Evolutionary conservation across 139 green algal genomes (phyloP).

Genomic region (Auxenochlorella pyrenoidosa): DNA sequence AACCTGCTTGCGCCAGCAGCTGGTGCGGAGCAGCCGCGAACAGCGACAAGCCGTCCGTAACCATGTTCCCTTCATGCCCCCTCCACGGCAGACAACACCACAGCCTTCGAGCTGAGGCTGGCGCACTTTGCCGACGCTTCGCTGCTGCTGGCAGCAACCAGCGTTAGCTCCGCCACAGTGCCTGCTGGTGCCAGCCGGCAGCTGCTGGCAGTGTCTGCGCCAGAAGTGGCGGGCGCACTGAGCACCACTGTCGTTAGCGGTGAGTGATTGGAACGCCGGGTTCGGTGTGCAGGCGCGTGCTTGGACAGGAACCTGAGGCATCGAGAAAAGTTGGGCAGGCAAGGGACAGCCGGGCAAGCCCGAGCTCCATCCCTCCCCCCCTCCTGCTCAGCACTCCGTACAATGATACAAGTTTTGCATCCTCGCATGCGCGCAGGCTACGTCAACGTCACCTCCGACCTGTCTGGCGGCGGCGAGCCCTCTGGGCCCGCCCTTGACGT

Average conservation of each 20-base stretch:
- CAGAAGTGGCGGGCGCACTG: background rate
- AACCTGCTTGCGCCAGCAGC: too few relatives aligned
- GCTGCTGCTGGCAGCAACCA: background rate
- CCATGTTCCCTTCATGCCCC: too few relatives aligned
- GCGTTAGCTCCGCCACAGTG: background rate
- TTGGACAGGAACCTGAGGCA: background rate
- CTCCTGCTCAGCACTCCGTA: too few relatives aligned
- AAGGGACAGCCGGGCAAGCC: too few relatives aligned
- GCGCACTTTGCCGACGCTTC: background rate
- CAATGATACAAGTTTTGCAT: background rate
- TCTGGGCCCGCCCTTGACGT: background rate
- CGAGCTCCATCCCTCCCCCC: too few relatives aligned
- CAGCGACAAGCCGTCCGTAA: too few relatives aligned
- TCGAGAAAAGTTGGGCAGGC: too few relatives aligned
- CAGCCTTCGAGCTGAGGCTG: too few relatives aligned
- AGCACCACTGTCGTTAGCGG: background rate
- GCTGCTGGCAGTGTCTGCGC: background rate
- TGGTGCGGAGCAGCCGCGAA: too few relatives aligned
- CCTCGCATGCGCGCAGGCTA: background rate
- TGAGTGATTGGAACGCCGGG: background rate
- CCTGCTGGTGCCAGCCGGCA: background rate
- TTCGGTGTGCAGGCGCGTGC: background rate
- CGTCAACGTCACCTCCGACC: background rate
- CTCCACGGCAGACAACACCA: too few relatives aligned
- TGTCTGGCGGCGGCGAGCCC: background rate